phyloP scores from a whole-genome alignment of 2,329 filamentous ascomycete species.

The Emmonsiellopsis sp. region DNA sequence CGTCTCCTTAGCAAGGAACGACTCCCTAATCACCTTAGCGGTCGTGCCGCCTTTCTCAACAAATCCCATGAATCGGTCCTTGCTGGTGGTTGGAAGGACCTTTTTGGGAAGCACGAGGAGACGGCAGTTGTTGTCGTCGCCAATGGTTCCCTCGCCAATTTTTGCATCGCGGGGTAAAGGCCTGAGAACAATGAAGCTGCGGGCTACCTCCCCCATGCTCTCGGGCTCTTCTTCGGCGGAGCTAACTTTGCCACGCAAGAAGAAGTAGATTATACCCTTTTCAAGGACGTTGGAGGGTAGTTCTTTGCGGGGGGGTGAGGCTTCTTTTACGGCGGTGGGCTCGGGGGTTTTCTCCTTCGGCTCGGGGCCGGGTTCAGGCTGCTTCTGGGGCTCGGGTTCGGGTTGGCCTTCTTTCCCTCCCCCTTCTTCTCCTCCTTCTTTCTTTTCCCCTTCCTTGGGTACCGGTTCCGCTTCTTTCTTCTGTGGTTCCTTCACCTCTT shows the following conservation, averaged over 20 bases:
- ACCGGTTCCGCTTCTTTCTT: constrained; percentile 1
- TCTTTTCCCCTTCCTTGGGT: constrained; percentile 3
- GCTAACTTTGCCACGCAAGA: constrained; percentile 68
- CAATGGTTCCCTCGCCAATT: constrained; percentile 50
- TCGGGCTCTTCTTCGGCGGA: constrained; percentile 54
- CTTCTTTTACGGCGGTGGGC: constrained; percentile 38
- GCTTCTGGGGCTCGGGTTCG: constrained; percentile 7
- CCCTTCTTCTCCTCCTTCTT: constrained; percentile 5
- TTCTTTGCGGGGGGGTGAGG: constrained; percentile 41
- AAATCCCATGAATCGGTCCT: constrained; percentile 70
- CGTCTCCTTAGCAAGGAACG: constrained; percentile 63
- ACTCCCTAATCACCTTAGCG: constrained; percentile 61
- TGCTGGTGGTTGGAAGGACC: constrained; percentile 58
- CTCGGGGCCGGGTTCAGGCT: constrained; percentile 4
- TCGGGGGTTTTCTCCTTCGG: constrained; percentile 4
- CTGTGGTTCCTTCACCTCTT: constrained; percentile 11
- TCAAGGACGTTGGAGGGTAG: constrained; percentile 61
- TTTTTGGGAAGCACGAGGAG: constrained; percentile 79
- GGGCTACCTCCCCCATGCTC: constrained; percentile 61
- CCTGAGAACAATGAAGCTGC: constrained; percentile 70
- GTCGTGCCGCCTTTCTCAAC: constrained; percentile 64
- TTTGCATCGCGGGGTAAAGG: constrained; percentile 63
- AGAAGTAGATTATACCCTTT: constrained; percentile 87
- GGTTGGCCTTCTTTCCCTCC: constrained; percentile 7
- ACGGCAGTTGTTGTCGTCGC: constrained; percentile 54